Base-by-base conservation (phyloP, 129 eudicot species). In the Lonicera japonica region DNA sequence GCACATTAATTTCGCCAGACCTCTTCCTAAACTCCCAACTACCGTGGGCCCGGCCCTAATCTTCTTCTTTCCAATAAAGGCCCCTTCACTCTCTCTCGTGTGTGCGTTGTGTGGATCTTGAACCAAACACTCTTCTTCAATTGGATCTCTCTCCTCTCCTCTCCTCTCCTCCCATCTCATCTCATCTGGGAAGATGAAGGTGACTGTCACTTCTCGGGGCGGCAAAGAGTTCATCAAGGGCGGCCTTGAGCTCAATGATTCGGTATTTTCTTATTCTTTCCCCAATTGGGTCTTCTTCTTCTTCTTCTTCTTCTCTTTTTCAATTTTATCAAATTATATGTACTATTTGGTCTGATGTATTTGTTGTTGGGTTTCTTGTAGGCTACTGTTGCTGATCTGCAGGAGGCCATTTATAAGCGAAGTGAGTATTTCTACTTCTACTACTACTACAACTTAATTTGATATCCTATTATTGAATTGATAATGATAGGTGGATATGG, bases 321-420 rank as follows among this genome's bases (percentile, higher is more conserved):
- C 24, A 14, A 50, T 15, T 51, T 54, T 34, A 22, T 50, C 21
- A 29, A 29, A 29, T 10, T 43, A 43, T 43, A 43, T 10, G 50
- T 10, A 11, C 16, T 8, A 43, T 6, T 6, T 3, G 50, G 50
- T 36, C 14, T 59, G 12, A 39, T 56, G 11, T 77, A 20, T 8
- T 20, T 25, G 21, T 57, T 23, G 18, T 51, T 25, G 66, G 67
- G 47, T 54, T 74, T 64, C 0, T 59, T 65, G 57, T 67, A 94
- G 99, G 96, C 85, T 58, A 83, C 95, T 61, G 99, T 88, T 16
- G 89, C 96, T 78, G 95, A 94, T 94, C 85, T 88, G 80, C 99
- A 94, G 83, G 87, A 94, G 63, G 95, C 96, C 25, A 94, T 94
- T 63, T 88, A 94, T 77, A 81, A 78, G 58, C 72, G 73, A 68